phyloP scores from a whole-genome alignment of 1,284 basidiomycete species.

The Irpex sp. region DNA sequence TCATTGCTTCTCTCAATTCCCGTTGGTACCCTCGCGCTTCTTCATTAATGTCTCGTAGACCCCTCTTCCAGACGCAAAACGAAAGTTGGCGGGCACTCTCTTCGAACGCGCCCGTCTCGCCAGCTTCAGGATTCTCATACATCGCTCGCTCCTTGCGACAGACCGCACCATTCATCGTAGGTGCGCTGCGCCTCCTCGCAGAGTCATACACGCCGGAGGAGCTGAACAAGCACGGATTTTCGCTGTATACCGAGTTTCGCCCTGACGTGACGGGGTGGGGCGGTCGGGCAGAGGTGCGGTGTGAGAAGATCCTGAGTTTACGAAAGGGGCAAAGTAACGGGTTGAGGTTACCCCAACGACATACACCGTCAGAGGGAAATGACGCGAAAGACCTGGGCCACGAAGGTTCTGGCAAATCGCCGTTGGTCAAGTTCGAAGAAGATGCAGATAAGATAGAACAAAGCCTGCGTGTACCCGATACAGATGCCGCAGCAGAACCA shows the following conservation, averaged over 20 bases:
- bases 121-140: slow-evolving; percentile 74
- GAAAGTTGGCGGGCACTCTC: slow-evolving; percentile 76
- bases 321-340: slow-evolving; percentile 17
- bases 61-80: slow-evolving; percentile 69
- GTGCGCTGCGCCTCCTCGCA: slow-evolving; percentile 77
- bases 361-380: background rate
- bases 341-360: background rate
- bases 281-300: slow-evolving; percentile 59
- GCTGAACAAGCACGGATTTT: slow-evolving; percentile 65
- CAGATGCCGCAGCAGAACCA: slow-evolving; percentile 23
- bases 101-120: slow-evolving; percentile 65
- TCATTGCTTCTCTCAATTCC: slow-evolving; percentile 3
- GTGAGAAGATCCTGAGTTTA: slow-evolving; percentile 53
- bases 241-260: slow-evolving; percentile 73
- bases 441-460: slow-evolving; percentile 2
- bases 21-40: slow-evolving; percentile 5
- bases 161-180: slow-evolving; percentile 68
- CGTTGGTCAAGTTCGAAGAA: background rate
- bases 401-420: background rate
- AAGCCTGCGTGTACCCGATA: slow-evolving; percentile 15
- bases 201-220: slow-evolving; percentile 60
- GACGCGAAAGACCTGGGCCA: background rate
- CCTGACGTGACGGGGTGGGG: slow-evolving; percentile 74
- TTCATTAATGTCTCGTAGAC: slow-evolving; percentile 39
- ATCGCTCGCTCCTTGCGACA: slow-evolving; percentile 77